A percentile compares a stretch with the other conserved stretches of the same genome.
phyloP scores from a whole-genome alignment of 176 grass and related monocot genomes.

The Phoenix dactylifera region DNA sequence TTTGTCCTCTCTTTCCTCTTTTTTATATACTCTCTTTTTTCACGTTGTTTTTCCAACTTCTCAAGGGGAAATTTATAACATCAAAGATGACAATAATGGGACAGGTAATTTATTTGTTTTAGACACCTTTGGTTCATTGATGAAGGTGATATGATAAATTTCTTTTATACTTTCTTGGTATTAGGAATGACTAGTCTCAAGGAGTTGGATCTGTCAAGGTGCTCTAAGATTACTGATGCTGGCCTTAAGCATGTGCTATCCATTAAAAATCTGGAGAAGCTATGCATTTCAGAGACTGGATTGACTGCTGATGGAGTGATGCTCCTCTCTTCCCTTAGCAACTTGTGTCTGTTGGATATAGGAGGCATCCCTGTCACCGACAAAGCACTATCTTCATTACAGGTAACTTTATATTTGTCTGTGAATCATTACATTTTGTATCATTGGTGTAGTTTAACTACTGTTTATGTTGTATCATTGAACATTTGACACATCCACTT shows the following conservation, averaged over 20 bases:
- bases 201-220: conserved; percentile 74
- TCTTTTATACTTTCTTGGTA: background rate
- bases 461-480: too few species aligned
- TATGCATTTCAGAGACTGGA: conserved; percentile 53
- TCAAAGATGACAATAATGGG: too few species aligned
- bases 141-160: background rate
- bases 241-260: conserved; percentile 69
- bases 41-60: too few species aligned
- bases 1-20: too few species aligned
- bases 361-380: conserved; percentile 65
- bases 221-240: conserved; percentile 61
- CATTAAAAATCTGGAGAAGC: conserved; percentile 62
- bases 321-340: conserved; percentile 51
- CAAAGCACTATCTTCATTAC: conserved; percentile 45
- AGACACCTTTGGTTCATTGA: background rate
- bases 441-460: background rate
- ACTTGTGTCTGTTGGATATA: conserved; percentile 52
- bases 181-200: conserved; percentile 67
- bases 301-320: conserved; percentile 64
- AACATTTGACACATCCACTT: background rate
- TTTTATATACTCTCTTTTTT: too few species aligned
- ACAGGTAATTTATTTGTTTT: too few species aligned
- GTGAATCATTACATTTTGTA: background rate
- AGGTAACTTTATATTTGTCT: conserved; percentile 25
- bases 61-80: too few species aligned